phyloP scores from a whole-genome alignment of 306 rosid species.

The Cicer judaicum region DNA sequence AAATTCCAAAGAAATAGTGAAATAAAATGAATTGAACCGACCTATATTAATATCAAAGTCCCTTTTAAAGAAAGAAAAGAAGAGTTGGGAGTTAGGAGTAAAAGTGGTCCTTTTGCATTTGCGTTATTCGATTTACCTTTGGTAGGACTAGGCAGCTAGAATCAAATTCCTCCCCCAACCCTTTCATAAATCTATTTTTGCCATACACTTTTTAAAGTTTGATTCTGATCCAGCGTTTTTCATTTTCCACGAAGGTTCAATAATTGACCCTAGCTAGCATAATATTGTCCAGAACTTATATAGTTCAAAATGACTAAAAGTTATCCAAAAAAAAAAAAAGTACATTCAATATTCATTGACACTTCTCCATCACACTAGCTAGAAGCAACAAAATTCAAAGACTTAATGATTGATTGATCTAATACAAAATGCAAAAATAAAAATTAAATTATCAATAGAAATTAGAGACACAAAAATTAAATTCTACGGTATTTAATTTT shows the following conservation, averaged over 20 bases:
- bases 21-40: too few relatives aligned
- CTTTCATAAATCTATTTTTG: slow-evolving; percentile 42
- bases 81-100: slow-evolving; percentile 41
- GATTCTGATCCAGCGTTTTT: slow-evolving; percentile 45
- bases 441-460: not conserved
- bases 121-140: slow-evolving; percentile 46
- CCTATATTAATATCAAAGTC: too few relatives aligned
- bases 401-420: not conserved
- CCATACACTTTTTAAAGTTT: slow-evolving; percentile 43
- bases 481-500: not conserved
- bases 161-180: slow-evolving; percentile 53
- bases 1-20: too few relatives aligned
- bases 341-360: slow-evolving; percentile 29
- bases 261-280: slow-evolving; percentile 35
- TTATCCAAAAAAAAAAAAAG: not conserved
- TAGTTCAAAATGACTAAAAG: not conserved
- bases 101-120: slow-evolving; percentile 24
- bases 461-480: not conserved
- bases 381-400: not conserved
- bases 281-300: slow-evolving; percentile 15
- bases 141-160: slow-evolving; percentile 51
- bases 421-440: not conserved
- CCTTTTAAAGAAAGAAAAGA: not conserved
- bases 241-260: slow-evolving; percentile 48
- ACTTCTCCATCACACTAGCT: slow-evolving; percentile 31